Evolutionary conservation across 2,329 filamentous ascomycete genomes (phyloP), one percentile per base, ranked within the genome.

Genomic region (Fusarium hostae): DNA sequence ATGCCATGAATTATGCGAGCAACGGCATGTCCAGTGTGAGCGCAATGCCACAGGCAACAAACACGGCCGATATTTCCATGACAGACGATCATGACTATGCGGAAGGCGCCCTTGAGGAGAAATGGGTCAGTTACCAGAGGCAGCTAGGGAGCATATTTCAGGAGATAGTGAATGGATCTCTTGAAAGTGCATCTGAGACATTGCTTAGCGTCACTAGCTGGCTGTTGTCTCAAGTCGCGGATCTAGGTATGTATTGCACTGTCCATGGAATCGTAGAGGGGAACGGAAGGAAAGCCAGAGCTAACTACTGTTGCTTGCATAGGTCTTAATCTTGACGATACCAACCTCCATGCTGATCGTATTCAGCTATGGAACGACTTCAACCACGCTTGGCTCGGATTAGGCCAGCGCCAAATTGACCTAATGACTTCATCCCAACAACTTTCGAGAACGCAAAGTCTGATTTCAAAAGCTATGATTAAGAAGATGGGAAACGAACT

Each of bases 321-420:
- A 97, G 94, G 94, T 64, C 89, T 98, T 76, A 91, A 92, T 73
- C 90, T 91, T 77, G 95, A 98, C 83, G 92, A 97, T 80, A 89
- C 92, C 78, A 86, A 86, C 58, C 87, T 94, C 61, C 90, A 96
- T 78, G 83, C 87, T 61, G 91, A 96, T 75, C 91, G 94, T 60
- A 88, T 97, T 72, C 91, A 91, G 78, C 84, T 98, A 10, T 99
- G 96, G 96, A 91, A 92, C 76, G 92, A 98, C 74, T 97, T 98
- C 84, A 98, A 99, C 81, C 88, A 94, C 64, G 94, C 93, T 65
- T 98, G 95, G 95, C 87, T 98, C 40, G 88, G 91, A 8, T 84
- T 96, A 10, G 89, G 95, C 55, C 94, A 96, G 79, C 92, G 90
- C 74, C 95, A 98, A 79, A 94, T 92, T 78, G 92, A 97, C 59